A percentile compares a stretch with the other conserved stretches of the same genome.
Conservation (phyloP, 768 basidiomycete genomes). For the Botryobasidium botryosum region DNA sequence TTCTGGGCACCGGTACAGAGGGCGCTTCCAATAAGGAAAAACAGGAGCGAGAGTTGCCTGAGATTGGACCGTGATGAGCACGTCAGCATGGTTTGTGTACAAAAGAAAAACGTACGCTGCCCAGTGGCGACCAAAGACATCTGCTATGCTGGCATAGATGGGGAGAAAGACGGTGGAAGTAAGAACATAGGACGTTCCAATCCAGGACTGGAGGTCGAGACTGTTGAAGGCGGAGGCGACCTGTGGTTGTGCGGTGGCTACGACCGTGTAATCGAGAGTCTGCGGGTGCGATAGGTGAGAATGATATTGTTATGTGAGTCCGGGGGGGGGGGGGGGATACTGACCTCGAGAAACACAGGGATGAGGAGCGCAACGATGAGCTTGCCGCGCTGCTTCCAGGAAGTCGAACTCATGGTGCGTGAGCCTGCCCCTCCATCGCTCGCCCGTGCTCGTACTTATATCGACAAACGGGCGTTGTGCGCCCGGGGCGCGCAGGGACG, state of each 20-base stretch:
- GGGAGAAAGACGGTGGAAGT: slow-evolving; percentile 38
- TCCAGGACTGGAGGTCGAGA: slow-evolving; percentile 24
- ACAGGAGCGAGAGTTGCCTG: slow-evolving; percentile 25
- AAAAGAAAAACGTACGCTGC: slow-evolving; percentile 17
- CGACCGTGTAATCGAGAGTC: slow-evolving; percentile 21
- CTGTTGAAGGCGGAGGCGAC: slow-evolving; percentile 28
- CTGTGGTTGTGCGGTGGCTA: slow-evolving; percentile 34
- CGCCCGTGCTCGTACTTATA: too few relatives aligned
- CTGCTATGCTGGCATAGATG: slow-evolving; percentile 32
- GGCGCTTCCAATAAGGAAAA: slow-evolving; percentile 32
- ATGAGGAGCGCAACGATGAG: not conserved
- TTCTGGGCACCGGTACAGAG: slow-evolving; percentile 31
- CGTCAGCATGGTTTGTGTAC: not conserved
- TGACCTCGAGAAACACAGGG: slow-evolving; percentile 1
- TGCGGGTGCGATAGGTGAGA: not conserved
- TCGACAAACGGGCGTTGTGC: too few relatives aligned
- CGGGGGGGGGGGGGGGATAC: too few relatives aligned
- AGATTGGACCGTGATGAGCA: not conserved
- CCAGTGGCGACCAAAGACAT: slow-evolving; percentile 33
- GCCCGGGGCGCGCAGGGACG: too few relatives aligned
- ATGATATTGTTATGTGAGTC: not conserved
- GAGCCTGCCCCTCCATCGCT: too few relatives aligned
- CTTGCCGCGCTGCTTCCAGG: too few relatives aligned
- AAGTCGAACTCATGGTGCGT: too few relatives aligned
- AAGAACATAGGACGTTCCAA: slow-evolving; percentile 34